These are phyloP conservation scores for Pseudogymnoascus sp. DNA, from an alignment of 2,329 filamentous ascomycete species.

Conservation along the genomic window DNA sequence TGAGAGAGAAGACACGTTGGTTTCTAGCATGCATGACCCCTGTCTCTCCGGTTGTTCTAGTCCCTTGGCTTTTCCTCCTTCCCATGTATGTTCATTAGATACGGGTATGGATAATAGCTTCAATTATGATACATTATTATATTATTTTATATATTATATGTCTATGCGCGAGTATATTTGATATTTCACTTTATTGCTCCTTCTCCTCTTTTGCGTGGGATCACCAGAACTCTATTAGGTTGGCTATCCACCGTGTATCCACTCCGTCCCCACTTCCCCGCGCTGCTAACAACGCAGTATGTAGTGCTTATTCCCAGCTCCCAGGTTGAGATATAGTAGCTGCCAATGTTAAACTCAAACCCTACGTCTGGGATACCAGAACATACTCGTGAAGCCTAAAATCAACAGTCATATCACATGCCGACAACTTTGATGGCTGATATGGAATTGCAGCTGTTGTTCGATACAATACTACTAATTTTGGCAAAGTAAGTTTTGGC, in stretches of 20 bases:
- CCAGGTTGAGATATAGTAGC: not conserved
- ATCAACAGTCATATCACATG: not conserved
- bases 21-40: not conserved
- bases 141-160: not conserved
- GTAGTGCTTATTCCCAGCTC: not conserved
- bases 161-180: not conserved
- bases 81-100: not conserved
- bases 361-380: not conserved
- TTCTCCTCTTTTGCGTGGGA: not conserved
- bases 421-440: not conserved
- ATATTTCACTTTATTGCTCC: too few relatives aligned
- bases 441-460: not conserved
- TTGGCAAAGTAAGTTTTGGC: not conserved
- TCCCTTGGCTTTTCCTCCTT: not conserved
- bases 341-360: not conserved
- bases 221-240: not conserved
- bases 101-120: not conserved
- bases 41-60: not conserved
- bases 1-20: not conserved
- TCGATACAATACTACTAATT: not conserved
- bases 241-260: not conserved
- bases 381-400: not conserved
- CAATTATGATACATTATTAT: not conserved
- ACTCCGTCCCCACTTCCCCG: not conserved
- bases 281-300: not conserved